Base-by-base conservation (phyloP, 352 stramenopile genomes). In the Phytophthora litchii region DNA sequence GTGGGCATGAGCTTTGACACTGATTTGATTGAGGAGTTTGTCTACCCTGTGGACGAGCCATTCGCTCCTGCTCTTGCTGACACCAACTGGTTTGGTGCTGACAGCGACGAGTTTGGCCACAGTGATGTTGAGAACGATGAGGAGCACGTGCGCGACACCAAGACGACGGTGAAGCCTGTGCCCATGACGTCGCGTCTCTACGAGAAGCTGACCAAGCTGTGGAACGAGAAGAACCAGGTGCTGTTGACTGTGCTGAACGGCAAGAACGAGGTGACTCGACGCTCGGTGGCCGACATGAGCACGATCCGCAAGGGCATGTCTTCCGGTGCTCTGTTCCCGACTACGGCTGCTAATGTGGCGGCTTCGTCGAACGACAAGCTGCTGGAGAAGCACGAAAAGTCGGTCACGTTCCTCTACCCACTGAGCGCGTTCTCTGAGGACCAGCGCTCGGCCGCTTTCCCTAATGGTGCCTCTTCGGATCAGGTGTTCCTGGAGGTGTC, bases 171-270 rank as follows among this genome's bases (percentile, higher is more conserved):
- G 4, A 81, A 75, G 56, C 70, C 66, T 19, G 67, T 82, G 59
- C 69, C 82, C 34, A 76, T 88, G 57, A 85, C 83, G 16, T 88
- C 78, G 55, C 76, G 75, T 19, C 57, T 92, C 43, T 92, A 92
- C 56, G 72, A 87, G 58, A 89, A 88, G 78, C 66, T 94, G 21
- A 92, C 86, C 27, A 72, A 73, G 38, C 57, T 94, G 19, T 94
- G 86, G 86, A 83, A 80, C 35, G 86, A 94, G 61, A 94, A 94
- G 76, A 89, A 90, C 63, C 83, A 92, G 54, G 86, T 94, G 52
- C 46, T 94, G 45, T 60, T 91, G 17, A 92, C 83, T 10, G 74
- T 94, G 17, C 52, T 78, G 55, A 71, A 92, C 52, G 69, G 76
- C 57, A 89, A 89, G 60, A 86, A 91, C 60, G 59, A 86, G 38